Evolutionary conservation across 257 asterid species (phyloP), one percentile per base, ranked within the genome.

Genomic region (Lantana camara): DNA sequence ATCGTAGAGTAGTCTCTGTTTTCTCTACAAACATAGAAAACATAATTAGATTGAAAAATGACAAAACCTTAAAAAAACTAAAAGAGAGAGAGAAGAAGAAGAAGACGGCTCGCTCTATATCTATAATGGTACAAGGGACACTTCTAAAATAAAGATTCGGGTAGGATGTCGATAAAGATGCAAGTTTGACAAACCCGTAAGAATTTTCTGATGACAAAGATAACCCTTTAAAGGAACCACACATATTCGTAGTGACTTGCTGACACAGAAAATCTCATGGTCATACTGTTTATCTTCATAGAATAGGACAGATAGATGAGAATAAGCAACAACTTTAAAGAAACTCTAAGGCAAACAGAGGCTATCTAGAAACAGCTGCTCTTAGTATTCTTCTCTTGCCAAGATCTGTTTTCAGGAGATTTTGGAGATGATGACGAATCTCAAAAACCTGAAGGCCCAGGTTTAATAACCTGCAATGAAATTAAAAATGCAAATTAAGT

Each of bases 181-280:
- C 24, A 75, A 42, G 69, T 34, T 22, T 30, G 61, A 60, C 78
- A 60, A 66, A 90, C 99, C 97, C 64, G 95, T 86, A 47, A 94
- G 85, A 75, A 94, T 88, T 74, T 76, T 90, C 55, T 90, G 96
- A 92, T 86, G 84, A 63, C 99, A 90, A 55, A 79, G 89, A 68
- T 80, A 88, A 32, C 99, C 98, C 87, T 90, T 94, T 68, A 94
- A 76, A 54, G 96, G 99, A 64, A 97, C 99, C 67, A 94, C 85
- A 3, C 90, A 85, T 45, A 94, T 94, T 72, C 96, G 85, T 67
- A 88, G 55, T 34, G 83, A 76, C 77, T 94, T 97, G 22, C 99
- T 97, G 14, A 90, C 86, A 55, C 90, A 81, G 77, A 84, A 94
- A 77, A 82, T 76, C 38, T 67, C 90, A 82, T 73, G 73, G 65